Evolutionary conservation across 2,329 filamentous ascomycete genomes (phyloP).

Genomic region (Alternaria gaisen): DNA sequence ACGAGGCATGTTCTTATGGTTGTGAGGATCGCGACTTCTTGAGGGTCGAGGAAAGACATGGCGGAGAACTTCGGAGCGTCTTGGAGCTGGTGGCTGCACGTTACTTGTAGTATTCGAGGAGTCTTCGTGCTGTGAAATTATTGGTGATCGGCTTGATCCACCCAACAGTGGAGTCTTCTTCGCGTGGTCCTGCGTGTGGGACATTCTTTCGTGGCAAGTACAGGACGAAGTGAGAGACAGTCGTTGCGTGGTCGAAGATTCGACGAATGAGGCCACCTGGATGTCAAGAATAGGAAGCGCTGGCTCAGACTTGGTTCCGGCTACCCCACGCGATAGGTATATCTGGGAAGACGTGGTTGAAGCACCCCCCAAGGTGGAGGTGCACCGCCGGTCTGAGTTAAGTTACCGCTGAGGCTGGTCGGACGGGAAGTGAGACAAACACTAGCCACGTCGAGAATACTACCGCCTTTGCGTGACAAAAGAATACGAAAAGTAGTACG

Average conservation of each 20-base stretch:
- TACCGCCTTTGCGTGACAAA: not conserved
- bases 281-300: conserved; percentile 28
- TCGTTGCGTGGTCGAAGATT: conserved; percentile 25
- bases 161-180: conserved; percentile 4
- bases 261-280: conserved; percentile 24
- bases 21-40: conserved; percentile 11
- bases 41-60: conserved; percentile 34
- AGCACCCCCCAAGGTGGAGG: conserved; percentile 32
- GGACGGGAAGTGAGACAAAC: not conserved
- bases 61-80: conserved; percentile 34
- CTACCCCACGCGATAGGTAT: conserved; percentile 57
- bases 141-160: not conserved
- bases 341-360: conserved; percentile 59
- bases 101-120: not conserved
- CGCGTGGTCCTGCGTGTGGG: conserved; percentile 11
- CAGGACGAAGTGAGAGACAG: conserved; percentile 22
- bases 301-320: conserved; percentile 45
- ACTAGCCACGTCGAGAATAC: not conserved
- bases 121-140: not conserved
- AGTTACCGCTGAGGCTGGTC: not conserved
- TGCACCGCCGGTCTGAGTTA: not conserved
- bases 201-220: conserved; percentile 15
- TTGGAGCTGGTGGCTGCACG: conserved; percentile 9
- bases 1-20: conserved; percentile 12
- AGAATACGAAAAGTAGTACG: conserved; percentile 2